A percentile compares a stretch with the other conserved stretches of the same genome.
Conservation (phyloP, 805 yeast species). For the Candida nonsorbophila region DNA sequence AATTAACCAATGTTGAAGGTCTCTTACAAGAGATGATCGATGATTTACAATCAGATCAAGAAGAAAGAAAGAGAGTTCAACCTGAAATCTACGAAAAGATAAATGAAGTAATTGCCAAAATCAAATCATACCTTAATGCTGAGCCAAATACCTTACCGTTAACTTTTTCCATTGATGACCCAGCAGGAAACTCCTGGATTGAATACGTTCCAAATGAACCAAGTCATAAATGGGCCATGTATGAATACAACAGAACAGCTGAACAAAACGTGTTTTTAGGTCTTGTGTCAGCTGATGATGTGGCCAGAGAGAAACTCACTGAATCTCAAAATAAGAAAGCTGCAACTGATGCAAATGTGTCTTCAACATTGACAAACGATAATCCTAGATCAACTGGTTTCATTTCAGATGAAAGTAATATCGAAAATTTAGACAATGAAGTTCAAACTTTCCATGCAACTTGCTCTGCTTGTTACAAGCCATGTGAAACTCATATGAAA, state of each 20-base stretch:
- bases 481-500: slow-evolving; percentile 94
- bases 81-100: slow-evolving; percentile 76
- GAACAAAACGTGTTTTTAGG: slow-evolving; percentile 87
- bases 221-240: slow-evolving; percentile 83
- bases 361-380: slow-evolving; percentile 12
- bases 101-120: slow-evolving; percentile 58
- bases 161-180: slow-evolving; percentile 80
- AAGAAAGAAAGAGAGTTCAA: slow-evolving; percentile 64
- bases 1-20: slow-evolving; percentile 90
- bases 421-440: slow-evolving; percentile 82
- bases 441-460: slow-evolving; percentile 91
- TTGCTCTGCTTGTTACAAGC: slow-evolving; percentile 82
- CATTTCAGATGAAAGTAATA: slow-evolving; percentile 65
- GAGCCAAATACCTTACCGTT: slow-evolving; percentile 67
- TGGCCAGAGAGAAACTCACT: slow-evolving; percentile 40
- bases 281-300: slow-evolving; percentile 64
- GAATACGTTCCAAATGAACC: slow-evolving; percentile 85
- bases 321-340: slow-evolving; percentile 45
- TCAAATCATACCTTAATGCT: slow-evolving; percentile 58
- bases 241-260: slow-evolving; percentile 76
- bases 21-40: slow-evolving; percentile 75
- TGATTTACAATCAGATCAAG: slow-evolving; percentile 79
- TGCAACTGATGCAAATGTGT: slow-evolving; percentile 29
- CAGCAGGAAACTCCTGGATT: slow-evolving; percentile 96
- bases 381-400: slow-evolving; percentile 50